Percentiles rank a stretch among this genome's conserved stretches.
Conservation (phyloP, 352 stramenopile species). For the Globisporangium splendens region DNA sequence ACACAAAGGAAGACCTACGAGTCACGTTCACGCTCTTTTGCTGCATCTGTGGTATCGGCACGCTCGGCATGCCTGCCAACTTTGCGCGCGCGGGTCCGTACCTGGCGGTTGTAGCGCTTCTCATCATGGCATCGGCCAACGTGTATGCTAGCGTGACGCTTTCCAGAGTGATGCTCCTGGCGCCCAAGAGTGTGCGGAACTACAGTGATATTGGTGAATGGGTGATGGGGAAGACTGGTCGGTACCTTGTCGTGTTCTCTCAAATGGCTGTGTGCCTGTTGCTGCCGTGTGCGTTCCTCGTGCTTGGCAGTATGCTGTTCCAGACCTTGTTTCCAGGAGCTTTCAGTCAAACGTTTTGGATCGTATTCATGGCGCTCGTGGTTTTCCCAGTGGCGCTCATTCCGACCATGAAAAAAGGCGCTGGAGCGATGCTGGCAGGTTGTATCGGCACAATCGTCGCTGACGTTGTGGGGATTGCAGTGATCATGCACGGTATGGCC, state of each 20-base stretch:
- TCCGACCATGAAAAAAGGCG: conserved; percentile 43
- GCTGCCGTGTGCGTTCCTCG: conserved; percentile 43
- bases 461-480: conserved; percentile 29
- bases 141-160: conserved; percentile 38
- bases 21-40: not conserved
- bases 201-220: conserved; percentile 49
- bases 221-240: conserved; percentile 33
- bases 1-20: conserved; percentile 6
- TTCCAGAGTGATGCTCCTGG: conserved; percentile 46
- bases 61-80: conserved; percentile 36
- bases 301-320: conserved; percentile 45
- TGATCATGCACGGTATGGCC: conserved; percentile 29
- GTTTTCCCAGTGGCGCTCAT: conserved; percentile 34
- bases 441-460: conserved; percentile 43
- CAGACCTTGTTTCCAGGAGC: conserved; percentile 44
- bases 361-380: conserved; percentile 36
- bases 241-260: conserved; percentile 35
- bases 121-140: conserved; percentile 51
- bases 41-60: not conserved
- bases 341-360: conserved; percentile 42
- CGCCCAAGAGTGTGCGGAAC: conserved; percentile 37
- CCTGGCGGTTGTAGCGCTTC: conserved; percentile 33
- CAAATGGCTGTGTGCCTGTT: conserved; percentile 45
- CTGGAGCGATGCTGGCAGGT: conserved; percentile 28
- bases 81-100: conserved; percentile 42